Evolutionary conservation across 805 yeast genomes (phyloP).

Genomic region (Pichia gijzeniarum): DNA sequence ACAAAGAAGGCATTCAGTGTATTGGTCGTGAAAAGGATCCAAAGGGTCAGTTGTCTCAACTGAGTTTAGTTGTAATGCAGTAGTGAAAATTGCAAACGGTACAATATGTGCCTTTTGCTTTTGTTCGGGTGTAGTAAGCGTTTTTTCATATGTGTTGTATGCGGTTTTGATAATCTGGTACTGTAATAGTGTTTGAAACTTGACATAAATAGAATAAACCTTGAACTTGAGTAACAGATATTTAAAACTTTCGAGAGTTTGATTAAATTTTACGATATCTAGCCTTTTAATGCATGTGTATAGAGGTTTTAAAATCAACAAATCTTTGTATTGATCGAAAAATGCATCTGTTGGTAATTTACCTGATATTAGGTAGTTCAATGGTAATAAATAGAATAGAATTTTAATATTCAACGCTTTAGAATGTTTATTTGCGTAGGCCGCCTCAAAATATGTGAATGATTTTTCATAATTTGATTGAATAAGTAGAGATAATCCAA

Average conservation of each 20-base stretch:
- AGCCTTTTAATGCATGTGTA: background rate
- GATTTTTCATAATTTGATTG: conserved; percentile 8
- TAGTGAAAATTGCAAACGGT: conserved; percentile 2
- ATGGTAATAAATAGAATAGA: conserved; percentile 2
- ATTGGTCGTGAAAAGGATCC: no score
- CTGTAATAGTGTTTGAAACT: background rate
- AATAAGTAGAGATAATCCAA: conserved; percentile 1
- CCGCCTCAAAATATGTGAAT: conserved; percentile 1
- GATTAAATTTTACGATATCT: background rate
- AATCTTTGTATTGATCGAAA: background rate
- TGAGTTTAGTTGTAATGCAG: background rate
- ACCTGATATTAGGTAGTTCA: background rate
- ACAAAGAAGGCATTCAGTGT: conserved; percentile 5
- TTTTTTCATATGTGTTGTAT: background rate
- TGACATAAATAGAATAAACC: conserved; percentile 4
- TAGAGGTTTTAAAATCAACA: background rate
- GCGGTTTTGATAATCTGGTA: background rate
- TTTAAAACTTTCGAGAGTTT: background rate
- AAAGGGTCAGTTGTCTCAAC: background rate
- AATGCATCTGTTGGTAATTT: conserved; percentile 1
- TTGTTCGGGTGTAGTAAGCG: background rate
- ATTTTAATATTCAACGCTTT: conserved; percentile 2
- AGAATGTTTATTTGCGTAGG: conserved; percentile 4
- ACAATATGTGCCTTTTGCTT: conserved; percentile 5
- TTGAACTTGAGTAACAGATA: conserved; percentile 1